Conservation (phyloP, 169 alveolate species). For the Plasmodium gonderi region DNA sequence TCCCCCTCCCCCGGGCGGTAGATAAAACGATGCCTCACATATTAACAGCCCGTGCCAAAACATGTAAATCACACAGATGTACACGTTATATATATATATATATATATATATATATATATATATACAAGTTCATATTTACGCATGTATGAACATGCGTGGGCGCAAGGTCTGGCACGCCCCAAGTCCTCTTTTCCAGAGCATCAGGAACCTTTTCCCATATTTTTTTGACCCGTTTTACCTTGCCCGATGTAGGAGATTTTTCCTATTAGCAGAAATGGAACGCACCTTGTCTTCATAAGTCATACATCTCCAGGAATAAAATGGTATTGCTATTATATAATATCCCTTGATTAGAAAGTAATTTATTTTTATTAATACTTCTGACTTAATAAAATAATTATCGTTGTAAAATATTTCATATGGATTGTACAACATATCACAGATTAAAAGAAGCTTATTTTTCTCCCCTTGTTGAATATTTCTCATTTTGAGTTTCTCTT, state of each 20-base stretch:
- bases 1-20: too few species aligned
- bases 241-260: constrained; percentile 7
- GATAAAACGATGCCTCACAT: neutral
- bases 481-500: neutral
- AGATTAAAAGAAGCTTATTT: constrained; percentile 20
- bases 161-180: neutral
- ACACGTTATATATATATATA: too few species aligned
- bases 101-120: too few species aligned
- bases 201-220: neutral
- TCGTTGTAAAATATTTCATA: constrained; percentile 57
- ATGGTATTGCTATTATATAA: constrained; percentile 56
- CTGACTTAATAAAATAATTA: constrained; percentile 41
- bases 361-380: constrained; percentile 50
- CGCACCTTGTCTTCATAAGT: constrained; percentile 16
- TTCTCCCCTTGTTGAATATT: neutral
- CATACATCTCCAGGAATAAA: constrained; percentile 67
- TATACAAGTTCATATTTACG: neutral
- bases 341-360: constrained; percentile 64
- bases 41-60: neutral
- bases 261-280: neutral
- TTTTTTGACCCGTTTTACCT: neutral
- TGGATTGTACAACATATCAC: constrained; percentile 39
- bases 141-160: too few species aligned
- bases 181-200: too few species aligned
- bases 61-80: neutral